Conservation (phyloP, 495 filamentous ascomycete species). For the Talaromyces wortmannii region DNA sequence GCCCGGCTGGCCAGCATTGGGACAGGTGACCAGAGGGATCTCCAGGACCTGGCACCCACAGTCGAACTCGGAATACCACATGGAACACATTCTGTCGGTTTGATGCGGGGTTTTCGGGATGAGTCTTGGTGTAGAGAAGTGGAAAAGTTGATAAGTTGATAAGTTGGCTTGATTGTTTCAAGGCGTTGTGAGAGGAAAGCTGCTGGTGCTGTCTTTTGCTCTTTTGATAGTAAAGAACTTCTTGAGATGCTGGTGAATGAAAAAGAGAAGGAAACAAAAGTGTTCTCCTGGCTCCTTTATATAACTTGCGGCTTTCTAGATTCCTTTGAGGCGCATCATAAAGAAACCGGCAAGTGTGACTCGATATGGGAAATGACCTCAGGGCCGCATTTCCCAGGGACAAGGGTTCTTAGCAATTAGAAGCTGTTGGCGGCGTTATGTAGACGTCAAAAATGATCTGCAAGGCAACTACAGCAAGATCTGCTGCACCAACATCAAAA, state of each 20-base stretch:
- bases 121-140: not conserved
- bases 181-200: not conserved
- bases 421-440: slow-evolving; percentile 1
- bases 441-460: slow-evolving; percentile 1
- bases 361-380: slow-evolving; percentile 1
- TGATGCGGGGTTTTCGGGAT: not conserved
- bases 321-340: not conserved
- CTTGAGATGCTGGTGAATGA: too few species aligned
- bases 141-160: not conserved
- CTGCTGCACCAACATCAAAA: slow-evolving; percentile 2
- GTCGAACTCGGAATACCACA: slow-evolving; percentile 36
- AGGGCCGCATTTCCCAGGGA: slow-evolving; percentile 1
- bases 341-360: not conserved
- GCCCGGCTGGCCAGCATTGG: slow-evolving; percentile 27
- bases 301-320: not conserved
- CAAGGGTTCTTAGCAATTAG: not conserved
- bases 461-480: slow-evolving; percentile 3
- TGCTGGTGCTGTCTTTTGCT: not conserved
- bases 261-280: not conserved
- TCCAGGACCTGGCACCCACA: slow-evolving; percentile 33
- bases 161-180: slow-evolving; percentile 2
- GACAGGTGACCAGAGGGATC: slow-evolving; percentile 29
- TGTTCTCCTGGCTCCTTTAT: not conserved
- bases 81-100: slow-evolving; percentile 27
- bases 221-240: slow-evolving; percentile 7